Evolutionary conservation across 169 alveolate species (phyloP).

Genomic region (Perkinsus chesapeaki): DNA sequence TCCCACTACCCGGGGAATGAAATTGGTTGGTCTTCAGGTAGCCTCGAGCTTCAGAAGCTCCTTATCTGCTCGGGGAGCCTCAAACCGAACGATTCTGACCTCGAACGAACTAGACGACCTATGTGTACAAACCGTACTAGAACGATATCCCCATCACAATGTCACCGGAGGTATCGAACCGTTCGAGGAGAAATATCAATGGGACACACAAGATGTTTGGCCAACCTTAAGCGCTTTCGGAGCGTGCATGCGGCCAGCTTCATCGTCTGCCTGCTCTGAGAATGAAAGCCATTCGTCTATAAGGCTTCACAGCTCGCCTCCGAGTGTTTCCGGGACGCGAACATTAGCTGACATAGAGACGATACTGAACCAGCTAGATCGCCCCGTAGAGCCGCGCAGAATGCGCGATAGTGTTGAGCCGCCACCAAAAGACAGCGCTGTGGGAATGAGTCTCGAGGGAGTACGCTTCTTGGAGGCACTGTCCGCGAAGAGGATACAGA

Average conservation of each 20-base stretch:
- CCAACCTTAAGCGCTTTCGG: background rate
- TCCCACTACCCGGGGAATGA: too few relatives aligned
- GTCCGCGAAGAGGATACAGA: background rate
- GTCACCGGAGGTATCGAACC: background rate
- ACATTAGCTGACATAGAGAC: background rate
- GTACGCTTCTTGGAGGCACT: background rate
- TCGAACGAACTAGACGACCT: background rate
- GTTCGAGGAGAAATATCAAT: background rate
- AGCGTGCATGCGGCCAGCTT: background rate
- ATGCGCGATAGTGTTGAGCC: background rate
- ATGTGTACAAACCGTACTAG: background rate
- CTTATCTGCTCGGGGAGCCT: background rate
- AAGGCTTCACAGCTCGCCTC: background rate
- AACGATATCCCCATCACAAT: background rate
- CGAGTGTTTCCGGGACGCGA: background rate
- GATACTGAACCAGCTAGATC: background rate
- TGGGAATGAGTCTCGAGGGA: background rate
- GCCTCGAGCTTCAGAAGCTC: background rate
- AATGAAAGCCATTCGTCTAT: background rate
- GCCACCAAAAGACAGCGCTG: background rate
- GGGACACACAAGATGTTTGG: background rate
- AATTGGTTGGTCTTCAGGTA: background rate
- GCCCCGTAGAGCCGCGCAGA: background rate
- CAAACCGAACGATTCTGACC: too few relatives aligned
- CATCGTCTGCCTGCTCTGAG: background rate